Evolutionary conservation across 2,329 filamentous ascomycete species (phyloP).

Genomic region (Samsoniella hepiali): DNA sequence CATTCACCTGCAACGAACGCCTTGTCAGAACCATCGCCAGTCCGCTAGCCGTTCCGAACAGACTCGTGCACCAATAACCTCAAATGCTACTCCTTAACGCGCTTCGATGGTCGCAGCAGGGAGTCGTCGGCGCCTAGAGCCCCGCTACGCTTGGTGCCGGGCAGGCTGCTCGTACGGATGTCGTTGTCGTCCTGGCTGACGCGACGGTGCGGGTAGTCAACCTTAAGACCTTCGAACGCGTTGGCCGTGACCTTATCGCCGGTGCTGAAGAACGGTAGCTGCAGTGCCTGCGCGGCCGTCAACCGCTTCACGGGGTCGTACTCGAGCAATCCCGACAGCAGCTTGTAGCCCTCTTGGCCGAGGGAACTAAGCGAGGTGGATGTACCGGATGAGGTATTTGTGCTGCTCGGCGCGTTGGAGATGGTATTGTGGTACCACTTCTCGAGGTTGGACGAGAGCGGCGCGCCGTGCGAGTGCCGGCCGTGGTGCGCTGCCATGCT

Average conservation of each 20-base stretch:
- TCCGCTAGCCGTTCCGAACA: not conserved
- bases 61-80: not conserved
- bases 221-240: slow-evolving; percentile 86
- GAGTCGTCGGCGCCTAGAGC: slow-evolving; percentile 67
- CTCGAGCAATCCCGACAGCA: slow-evolving; percentile 79
- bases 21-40: not conserved
- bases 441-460: slow-evolving; percentile 58
- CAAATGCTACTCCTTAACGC: slow-evolving; percentile 51
- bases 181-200: slow-evolving; percentile 96
- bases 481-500: slow-evolving; percentile 38
- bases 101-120: slow-evolving; percentile 60
- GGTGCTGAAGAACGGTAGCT: slow-evolving; percentile 82
- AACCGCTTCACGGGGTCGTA: slow-evolving; percentile 89
- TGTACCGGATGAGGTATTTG: slow-evolving; percentile 44
- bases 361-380: slow-evolving; percentile 53
- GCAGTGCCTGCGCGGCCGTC: slow-evolving; percentile 82
- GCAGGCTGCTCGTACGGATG: slow-evolving; percentile 83
- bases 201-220: slow-evolving; percentile 83
- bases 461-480: slow-evolving; percentile 29
- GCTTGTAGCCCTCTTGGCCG: slow-evolving; percentile 73
- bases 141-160: slow-evolving; percentile 86
- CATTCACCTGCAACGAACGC: not conserved
- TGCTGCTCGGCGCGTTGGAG: slow-evolving; percentile 49
- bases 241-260: slow-evolving; percentile 72
- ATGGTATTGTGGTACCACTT: slow-evolving; percentile 76